A percentile compares a stretch with the other conserved stretches of the same genome.
Evolutionary conservation across 2,329 filamentous ascomycete species (phyloP).

Genomic region (Zopfia rhizophila): DNA sequence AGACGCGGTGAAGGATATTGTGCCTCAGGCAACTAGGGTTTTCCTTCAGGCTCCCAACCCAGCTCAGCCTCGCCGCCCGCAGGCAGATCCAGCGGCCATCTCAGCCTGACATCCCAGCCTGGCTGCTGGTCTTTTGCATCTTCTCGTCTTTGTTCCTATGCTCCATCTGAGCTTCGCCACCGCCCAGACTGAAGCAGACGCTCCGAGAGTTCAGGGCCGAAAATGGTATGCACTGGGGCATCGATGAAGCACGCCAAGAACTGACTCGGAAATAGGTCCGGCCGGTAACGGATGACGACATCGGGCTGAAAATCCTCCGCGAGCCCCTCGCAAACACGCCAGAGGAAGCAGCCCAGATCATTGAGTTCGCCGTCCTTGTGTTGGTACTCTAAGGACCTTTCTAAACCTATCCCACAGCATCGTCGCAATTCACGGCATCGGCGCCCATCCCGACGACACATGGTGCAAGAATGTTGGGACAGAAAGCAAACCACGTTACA

Average conservation of each 20-base stretch:
- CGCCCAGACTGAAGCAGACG: not conserved
- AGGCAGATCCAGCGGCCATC: not conserved
- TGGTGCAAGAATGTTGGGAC: constrained; percentile 24
- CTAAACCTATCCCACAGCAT: constrained; percentile 15
- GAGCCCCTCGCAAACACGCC: no score
- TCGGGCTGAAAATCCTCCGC: constrained; percentile 4
- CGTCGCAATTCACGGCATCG: no score
- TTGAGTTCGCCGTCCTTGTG: not conserved
- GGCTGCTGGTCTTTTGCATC: not conserved
- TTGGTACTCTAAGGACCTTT: not conserved
- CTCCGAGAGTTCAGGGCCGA: not conserved
- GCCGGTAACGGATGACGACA: constrained; percentile 12
- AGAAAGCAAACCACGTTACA: constrained; percentile 6
- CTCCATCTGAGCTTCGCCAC: not conserved
- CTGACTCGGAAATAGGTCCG: constrained; percentile 6
- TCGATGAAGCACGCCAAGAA: not conserved
- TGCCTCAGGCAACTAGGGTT: no score
- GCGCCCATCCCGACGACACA: constrained; percentile 21
- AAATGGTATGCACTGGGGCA: not conserved
- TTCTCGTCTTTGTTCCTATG: not conserved
- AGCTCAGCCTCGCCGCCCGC: constrained; percentile 1
- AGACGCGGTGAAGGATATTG: no score
- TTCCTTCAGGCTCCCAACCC: no score
- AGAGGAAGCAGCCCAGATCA: not conserved
- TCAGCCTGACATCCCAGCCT: constrained; percentile 1